A percentile compares a stretch with the other conserved stretches of the same genome.
Evolutionary conservation across 164 flowering plant genomes (phyloP).

Genomic region (Vitis rotundifolia): DNA sequence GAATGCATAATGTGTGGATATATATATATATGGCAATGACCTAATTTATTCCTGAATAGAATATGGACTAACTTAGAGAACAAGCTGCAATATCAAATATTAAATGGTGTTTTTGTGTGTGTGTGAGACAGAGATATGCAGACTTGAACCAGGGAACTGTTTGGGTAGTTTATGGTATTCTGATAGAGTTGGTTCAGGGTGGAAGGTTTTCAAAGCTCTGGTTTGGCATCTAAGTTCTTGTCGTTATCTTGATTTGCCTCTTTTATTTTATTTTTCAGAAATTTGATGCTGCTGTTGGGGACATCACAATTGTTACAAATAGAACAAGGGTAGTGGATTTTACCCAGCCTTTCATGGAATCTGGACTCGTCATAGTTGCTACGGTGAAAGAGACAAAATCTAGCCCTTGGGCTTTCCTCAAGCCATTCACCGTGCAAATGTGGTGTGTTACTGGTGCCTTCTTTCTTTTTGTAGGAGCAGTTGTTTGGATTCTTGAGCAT

Average conservation of each 20-base stretch:
- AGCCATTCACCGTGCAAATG: constrained; percentile 79
- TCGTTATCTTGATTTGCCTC: constrained; percentile 5
- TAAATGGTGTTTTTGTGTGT: not conserved
- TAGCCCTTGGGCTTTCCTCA: constrained; percentile 83
- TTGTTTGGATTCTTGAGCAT: constrained; percentile 97
- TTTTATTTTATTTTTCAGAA: constrained; percentile 52
- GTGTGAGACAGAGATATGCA: not conserved
- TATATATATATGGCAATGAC: too few species aligned
- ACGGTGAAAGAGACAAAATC: constrained; percentile 57
- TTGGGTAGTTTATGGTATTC: not conserved
- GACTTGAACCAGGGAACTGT: not conserved
- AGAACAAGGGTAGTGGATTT: constrained; percentile 86
- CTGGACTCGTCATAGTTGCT: constrained; percentile 87
- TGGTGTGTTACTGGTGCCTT: constrained; percentile 76
- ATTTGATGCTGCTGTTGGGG: constrained; percentile 93
- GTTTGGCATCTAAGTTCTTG: not conserved
- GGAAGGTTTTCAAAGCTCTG: not conserved
- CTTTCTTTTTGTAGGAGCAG: constrained; percentile 84
- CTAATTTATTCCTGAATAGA: not conserved
- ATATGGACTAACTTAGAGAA: not conserved
- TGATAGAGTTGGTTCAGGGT: not conserved
- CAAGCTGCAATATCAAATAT: not conserved
- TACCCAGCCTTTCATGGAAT: constrained; percentile 86
- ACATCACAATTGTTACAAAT: constrained; percentile 75
- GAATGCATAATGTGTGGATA: not conserved